A percentile compares a stretch with the other conserved stretches of the same genome.
Conservation (phyloP, 495 filamentous ascomycete genomes). For the Penicillium turbatum region DNA sequence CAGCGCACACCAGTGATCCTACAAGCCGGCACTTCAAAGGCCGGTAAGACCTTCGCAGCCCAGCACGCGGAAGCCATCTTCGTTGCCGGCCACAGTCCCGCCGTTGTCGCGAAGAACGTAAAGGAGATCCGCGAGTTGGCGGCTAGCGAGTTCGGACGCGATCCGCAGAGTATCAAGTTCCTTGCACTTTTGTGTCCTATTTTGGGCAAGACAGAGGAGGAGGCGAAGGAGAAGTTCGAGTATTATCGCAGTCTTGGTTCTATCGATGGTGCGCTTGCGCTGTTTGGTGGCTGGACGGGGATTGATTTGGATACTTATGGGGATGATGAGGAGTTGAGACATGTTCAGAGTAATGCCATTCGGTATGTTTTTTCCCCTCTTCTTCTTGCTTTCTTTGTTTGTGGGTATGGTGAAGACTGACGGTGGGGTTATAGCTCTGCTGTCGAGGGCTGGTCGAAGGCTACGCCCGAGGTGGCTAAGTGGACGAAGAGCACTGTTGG, state of each 20-base stretch:
- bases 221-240: slow-evolving; percentile 50
- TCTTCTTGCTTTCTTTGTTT: too few relatives aligned
- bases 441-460: slow-evolving; percentile 47
- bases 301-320: slow-evolving; percentile 50
- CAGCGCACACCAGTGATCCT: slow-evolving; percentile 63
- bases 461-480: slow-evolving; percentile 44
- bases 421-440: slow-evolving; percentile 36
- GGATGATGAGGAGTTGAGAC: slow-evolving; percentile 52
- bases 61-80: slow-evolving; percentile 56
- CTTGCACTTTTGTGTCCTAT: slow-evolving; percentile 49
- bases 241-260: slow-evolving; percentile 46
- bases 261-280: slow-evolving; percentile 52
- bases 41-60: slow-evolving; percentile 60
- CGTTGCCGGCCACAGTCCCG: slow-evolving; percentile 46
- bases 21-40: slow-evolving; percentile 61
- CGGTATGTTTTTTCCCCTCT: slow-evolving; percentile 35
- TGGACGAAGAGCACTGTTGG: slow-evolving; percentile 63
- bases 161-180: slow-evolving; percentile 50
- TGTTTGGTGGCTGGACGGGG: slow-evolving; percentile 57
- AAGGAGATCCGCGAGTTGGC: slow-evolving; percentile 49
- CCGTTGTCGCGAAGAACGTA: slow-evolving; percentile 45
- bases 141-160: slow-evolving; percentile 39
- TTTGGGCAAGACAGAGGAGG: slow-evolving; percentile 51
- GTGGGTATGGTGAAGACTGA: not conserved
- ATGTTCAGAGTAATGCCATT: slow-evolving; percentile 62